Evolutionary conservation across 2,329 filamentous ascomycete species (phyloP).

Genomic region (Microsporum audouinii): DNA sequence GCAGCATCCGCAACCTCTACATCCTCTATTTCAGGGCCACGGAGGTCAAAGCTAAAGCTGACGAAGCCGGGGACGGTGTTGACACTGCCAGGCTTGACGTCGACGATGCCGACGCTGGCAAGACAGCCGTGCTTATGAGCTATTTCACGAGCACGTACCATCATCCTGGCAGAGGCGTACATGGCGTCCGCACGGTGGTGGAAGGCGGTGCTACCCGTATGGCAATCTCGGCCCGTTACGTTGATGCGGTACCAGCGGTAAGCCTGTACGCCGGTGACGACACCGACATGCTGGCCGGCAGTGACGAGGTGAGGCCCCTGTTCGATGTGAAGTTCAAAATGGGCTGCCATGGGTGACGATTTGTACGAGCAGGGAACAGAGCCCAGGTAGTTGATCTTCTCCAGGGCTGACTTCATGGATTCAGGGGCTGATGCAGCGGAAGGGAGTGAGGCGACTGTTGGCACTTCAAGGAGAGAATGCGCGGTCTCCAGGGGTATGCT

Average conservation of each 20-base stretch:
- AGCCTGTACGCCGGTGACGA: conserved; percentile 62
- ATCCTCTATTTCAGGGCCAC: conserved; percentile 45
- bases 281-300: conserved; percentile 51
- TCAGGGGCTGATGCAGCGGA: conserved; percentile 43
- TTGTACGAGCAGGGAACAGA: conserved; percentile 44
- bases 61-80: conserved; percentile 63
- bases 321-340: conserved; percentile 79
- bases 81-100: conserved; percentile 53
- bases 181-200: conserved; percentile 56
- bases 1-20: conserved; percentile 48
- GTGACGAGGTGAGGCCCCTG: conserved; percentile 66
- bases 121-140: conserved; percentile 51
- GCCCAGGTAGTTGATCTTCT: conserved; percentile 62
- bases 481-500: conserved; percentile 51
- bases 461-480: conserved; percentile 51
- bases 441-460: conserved; percentile 32
- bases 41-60: conserved; percentile 57
- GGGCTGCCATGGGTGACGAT: conserved; percentile 56
- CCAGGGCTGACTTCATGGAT: conserved; percentile 56
- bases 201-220: conserved; percentile 65
- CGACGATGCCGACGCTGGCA: conserved; percentile 59
- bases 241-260: conserved; percentile 63
- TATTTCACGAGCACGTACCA: conserved; percentile 52
- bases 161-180: conserved; percentile 55
- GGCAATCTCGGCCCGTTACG: conserved; percentile 55